A percentile compares a stretch with the other conserved stretches of the same genome.
These are phyloP conservation scores for Tremella yokohamensis DNA, from an alignment of 768 basidiomycete genomes.

Conservation along the genomic window DNA sequence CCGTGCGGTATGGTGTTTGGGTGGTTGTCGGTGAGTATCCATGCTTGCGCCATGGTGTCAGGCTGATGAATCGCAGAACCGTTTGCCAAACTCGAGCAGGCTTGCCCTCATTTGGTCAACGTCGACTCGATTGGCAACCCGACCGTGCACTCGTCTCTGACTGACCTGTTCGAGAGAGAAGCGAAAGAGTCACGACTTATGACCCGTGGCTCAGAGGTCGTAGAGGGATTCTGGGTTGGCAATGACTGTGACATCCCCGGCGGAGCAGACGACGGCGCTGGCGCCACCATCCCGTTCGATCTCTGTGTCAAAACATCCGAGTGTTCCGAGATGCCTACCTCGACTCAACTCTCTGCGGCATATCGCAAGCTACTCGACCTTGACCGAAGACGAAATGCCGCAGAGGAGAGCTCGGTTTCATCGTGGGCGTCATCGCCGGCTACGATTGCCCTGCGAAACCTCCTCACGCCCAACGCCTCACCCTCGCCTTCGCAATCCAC, in stretches of 20 bases:
- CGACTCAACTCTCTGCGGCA: conserved; percentile 12
- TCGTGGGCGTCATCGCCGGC: conserved; percentile 35
- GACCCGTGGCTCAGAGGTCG: conserved; percentile 44
- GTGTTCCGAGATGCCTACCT: conserved; percentile 32
- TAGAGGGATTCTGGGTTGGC: conserved; percentile 48
- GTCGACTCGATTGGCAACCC: conserved; percentile 30
- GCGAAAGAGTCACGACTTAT: conserved; percentile 34
- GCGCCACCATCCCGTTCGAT: conserved; percentile 26
- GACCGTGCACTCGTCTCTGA: conserved; percentile 20
- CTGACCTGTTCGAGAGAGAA: conserved; percentile 48
- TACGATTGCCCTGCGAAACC: conserved; percentile 38
- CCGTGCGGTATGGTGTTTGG: conserved; percentile 50
- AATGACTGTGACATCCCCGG: conserved; percentile 44
- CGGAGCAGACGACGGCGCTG: conserved; percentile 23
- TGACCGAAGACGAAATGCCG: conserved; percentile 17
- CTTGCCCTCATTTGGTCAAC: conserved; percentile 41
- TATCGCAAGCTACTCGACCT: conserved; percentile 28
- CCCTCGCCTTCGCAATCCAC: conserved; percentile 1
- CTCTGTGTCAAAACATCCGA: conserved; percentile 39
- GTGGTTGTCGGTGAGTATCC: conserved; percentile 42
- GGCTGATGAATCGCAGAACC: conserved; percentile 33
- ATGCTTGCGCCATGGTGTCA: neutral
- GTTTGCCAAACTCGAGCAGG: conserved; percentile 43
- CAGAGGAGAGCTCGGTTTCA: neutral
- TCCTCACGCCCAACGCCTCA: conserved; percentile 25